Percentiles rank a stretch among this genome's conserved stretches.
Conservation (phyloP, 2,329 filamentous ascomycete species). For the Neofusicoccum umdonicola region DNA sequence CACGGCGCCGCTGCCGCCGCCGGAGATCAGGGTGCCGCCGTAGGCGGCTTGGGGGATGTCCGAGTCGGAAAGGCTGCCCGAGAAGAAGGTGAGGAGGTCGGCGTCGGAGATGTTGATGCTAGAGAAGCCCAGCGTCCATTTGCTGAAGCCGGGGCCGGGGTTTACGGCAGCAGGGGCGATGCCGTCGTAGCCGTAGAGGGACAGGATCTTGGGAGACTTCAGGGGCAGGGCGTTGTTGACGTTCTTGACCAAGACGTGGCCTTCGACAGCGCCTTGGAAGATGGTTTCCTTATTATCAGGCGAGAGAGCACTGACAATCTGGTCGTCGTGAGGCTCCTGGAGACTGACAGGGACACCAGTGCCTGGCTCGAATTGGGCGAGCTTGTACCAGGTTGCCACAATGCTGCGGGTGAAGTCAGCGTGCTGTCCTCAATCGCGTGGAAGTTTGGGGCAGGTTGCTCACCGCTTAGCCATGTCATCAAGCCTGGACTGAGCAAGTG, state of each 20-base stretch:
- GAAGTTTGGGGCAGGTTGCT: not conserved
- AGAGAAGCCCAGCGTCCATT: not conserved
- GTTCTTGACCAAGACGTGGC: constrained; percentile 62
- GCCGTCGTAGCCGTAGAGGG: not conserved
- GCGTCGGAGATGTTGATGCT: not conserved
- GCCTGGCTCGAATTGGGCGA: constrained; percentile 46
- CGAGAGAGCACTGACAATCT: constrained; percentile 30
- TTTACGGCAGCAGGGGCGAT: not conserved
- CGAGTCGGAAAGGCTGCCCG: not conserved
- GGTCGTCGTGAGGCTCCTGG: constrained; percentile 37
- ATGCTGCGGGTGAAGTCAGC: constrained; percentile 27
- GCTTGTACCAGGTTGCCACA: constrained; percentile 49
- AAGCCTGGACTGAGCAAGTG: constrained; percentile 36
- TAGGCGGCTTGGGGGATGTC: not conserved
- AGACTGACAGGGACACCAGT: constrained; percentile 35
- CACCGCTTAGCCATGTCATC: constrained; percentile 41
- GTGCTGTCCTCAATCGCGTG: too few species aligned
- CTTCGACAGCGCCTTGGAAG: constrained; percentile 43
- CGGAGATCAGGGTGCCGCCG: constrained; percentile 65
- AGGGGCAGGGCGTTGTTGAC: constrained; percentile 67
- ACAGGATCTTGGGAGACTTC: constrained; percentile 31
- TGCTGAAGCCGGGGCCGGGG: not conserved
- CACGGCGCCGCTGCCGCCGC: constrained; percentile 87
- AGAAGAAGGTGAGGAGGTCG: not conserved
- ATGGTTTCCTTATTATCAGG: not conserved